Percentiles rank a stretch among this genome's conserved stretches.
These are phyloP conservation scores for Cyclotella cryptica DNA, from an alignment of 108 stramenopile genomes.

Conservation along the genomic window DNA sequence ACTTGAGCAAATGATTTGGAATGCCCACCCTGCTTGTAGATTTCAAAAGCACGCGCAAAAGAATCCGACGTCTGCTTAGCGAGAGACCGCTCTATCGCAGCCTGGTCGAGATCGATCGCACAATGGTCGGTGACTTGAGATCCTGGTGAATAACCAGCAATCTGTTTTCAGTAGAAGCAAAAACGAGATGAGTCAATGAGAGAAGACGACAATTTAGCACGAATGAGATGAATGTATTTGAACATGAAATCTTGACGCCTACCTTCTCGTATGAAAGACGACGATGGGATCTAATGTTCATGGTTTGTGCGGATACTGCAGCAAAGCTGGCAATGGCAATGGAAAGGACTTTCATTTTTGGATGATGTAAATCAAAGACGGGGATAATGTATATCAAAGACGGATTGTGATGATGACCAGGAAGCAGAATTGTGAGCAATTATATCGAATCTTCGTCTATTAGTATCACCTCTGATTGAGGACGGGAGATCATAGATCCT, in stretches of 20 bases:
- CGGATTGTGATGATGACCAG: no score
- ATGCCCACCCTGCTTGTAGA: constrained; percentile 72
- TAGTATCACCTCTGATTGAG: no score
- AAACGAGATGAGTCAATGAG: no score
- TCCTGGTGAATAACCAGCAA: constrained; percentile 73
- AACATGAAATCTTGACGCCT: background rate
- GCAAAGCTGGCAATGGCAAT: constrained; percentile 1
- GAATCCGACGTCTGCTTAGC: constrained; percentile 30
- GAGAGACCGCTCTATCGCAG: constrained; percentile 61
- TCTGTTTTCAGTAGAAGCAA: constrained; percentile 37
- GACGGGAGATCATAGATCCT: no score
- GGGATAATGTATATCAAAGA: background rate
- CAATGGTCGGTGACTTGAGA: constrained; percentile 60
- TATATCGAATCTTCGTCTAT: no score
- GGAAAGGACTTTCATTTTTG: background rate
- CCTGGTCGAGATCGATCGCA: constrained; percentile 81
- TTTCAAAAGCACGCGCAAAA: constrained; percentile 47
- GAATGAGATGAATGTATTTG: background rate
- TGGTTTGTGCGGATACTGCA: background rate
- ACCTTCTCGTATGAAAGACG: constrained; percentile 2
- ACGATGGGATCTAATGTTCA: background rate
- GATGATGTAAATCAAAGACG: background rate
- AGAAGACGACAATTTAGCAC: no score
- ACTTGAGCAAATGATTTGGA: constrained; percentile 74
- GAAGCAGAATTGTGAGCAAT: no score